A percentile compares a stretch with the other conserved stretches of the same genome.
Evolutionary conservation across 768 basidiomycete species (phyloP).

Genomic region (Macrolepiota dolichaula): DNA sequence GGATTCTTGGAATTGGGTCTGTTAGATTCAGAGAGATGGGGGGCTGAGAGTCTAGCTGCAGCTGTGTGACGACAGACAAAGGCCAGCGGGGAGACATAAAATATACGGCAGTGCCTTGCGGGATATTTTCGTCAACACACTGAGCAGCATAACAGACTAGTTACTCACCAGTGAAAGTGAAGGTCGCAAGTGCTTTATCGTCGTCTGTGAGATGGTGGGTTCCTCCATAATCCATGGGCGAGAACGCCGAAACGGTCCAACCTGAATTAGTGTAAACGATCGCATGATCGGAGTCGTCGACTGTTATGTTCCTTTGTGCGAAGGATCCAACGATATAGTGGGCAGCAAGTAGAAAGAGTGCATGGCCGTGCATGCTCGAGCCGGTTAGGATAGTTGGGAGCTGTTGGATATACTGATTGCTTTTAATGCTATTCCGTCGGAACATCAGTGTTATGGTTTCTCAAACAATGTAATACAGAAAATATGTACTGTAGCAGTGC

Average conservation of each 20-base stretch:
- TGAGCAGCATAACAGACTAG: too few species aligned
- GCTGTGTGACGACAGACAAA: slow-evolving; percentile 33
- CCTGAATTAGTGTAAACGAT: background rate
- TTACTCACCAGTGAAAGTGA: slow-evolving; percentile 11
- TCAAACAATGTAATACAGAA: too few species aligned
- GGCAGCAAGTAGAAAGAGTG: background rate
- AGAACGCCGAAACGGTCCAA: background rate
- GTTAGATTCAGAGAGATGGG: slow-evolving; percentile 29
- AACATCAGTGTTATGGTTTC: background rate
- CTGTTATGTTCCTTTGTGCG: slow-evolving; percentile 9
- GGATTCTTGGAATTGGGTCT: slow-evolving; percentile 1
- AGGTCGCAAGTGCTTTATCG: background rate
- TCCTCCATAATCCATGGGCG: background rate
- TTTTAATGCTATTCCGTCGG: background rate
- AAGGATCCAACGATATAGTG: background rate
- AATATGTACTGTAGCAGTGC: too few species aligned
- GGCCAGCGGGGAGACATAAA: slow-evolving; percentile 38
- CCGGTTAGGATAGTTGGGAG: background rate
- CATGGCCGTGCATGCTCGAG: slow-evolving; percentile 1
- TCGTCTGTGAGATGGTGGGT: background rate
- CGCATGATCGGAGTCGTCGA: slow-evolving; percentile 8
- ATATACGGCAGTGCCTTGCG: slow-evolving; percentile 33
- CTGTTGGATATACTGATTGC: background rate
- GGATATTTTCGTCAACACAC: background rate
- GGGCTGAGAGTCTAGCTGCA: slow-evolving; percentile 34